A percentile compares a stretch with the other conserved stretches of the same genome.
Conservation (phyloP, 805 yeast genomes). For the Zygoascus ofunaensis region DNA sequence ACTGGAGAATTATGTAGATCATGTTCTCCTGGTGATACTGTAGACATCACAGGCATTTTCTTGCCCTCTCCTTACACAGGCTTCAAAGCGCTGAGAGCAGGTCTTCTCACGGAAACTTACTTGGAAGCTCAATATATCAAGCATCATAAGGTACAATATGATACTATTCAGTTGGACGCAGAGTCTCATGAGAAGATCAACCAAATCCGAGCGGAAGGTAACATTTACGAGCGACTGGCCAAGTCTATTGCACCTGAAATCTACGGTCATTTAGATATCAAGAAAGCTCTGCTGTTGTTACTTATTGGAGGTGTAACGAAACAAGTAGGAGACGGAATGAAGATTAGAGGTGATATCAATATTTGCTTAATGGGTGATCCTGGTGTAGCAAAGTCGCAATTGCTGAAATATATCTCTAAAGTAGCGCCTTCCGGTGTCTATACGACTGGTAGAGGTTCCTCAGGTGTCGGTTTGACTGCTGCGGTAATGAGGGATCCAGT, state of each 20-base stretch:
- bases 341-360: constrained; percentile 94
- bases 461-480: constrained; percentile 97
- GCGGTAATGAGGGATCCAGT: constrained; percentile 98
- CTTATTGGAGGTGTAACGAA: constrained; percentile 94
- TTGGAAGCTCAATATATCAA: constrained; percentile 76
- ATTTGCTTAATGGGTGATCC: constrained; percentile 98
- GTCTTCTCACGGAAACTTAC: constrained; percentile 87
- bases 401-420: constrained; percentile 80
- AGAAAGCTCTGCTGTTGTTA: constrained; percentile 75
- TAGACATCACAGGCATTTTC: constrained; percentile 85
- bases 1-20: constrained; percentile 84
- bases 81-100: constrained; percentile 84
- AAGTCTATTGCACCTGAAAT: constrained; percentile 95
- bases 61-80: constrained; percentile 96
- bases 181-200: constrained; percentile 49
- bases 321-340: constrained; percentile 91
- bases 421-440: constrained; percentile 95
- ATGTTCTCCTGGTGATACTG: constrained; percentile 89
- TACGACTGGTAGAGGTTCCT: constrained; percentile 97
- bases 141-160: constrained; percentile 86
- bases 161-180: constrained; percentile 47
- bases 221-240: constrained; percentile 71
- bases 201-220: constrained; percentile 49
- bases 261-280: constrained; percentile 87
- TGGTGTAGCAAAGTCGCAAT: constrained; percentile 97